Conservation (phyloP, 495 filamentous ascomycete genomes). For the Cladorrhinum samala region DNA sequence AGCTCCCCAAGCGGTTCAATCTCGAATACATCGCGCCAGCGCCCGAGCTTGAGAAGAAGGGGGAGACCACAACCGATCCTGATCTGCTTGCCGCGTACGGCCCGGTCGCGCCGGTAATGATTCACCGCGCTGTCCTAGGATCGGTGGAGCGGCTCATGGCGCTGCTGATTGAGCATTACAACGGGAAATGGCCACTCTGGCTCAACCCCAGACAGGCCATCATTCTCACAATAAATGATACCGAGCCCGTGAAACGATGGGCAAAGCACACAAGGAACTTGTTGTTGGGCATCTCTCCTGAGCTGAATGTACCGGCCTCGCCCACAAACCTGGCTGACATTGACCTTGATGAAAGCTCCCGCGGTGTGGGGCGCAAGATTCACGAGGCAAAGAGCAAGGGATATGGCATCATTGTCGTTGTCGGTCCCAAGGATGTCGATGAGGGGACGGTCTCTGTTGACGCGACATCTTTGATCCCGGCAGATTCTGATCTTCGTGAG, state of each 20-base stretch:
- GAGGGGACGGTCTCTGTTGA: slow-evolving; percentile 31
- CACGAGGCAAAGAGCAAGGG: slow-evolving; percentile 63
- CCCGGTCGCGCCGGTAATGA: slow-evolving; percentile 67
- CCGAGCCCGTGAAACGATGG: slow-evolving; percentile 50
- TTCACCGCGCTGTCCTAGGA: slow-evolving; percentile 84
- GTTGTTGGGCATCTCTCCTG: slow-evolving; percentile 38
- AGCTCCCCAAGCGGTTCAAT: slow-evolving; percentile 77
- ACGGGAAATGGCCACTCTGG: slow-evolving; percentile 87
- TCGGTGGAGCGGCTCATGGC: slow-evolving; percentile 85
- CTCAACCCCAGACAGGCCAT: slow-evolving; percentile 76
- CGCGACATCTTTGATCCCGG: slow-evolving; percentile 14
- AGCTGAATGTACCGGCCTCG: slow-evolving; percentile 31
- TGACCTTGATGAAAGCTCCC: slow-evolving; percentile 62
- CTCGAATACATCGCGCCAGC: slow-evolving; percentile 74
- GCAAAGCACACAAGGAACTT: slow-evolving; percentile 44
- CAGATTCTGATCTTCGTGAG: slow-evolving; percentile 3
- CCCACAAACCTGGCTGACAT: slow-evolving; percentile 52
- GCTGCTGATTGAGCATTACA: slow-evolving; percentile 76
- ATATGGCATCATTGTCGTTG: slow-evolving; percentile 68
- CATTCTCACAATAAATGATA: slow-evolving; percentile 69
- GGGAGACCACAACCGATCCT: slow-evolving; percentile 39
- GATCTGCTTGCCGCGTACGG: slow-evolving; percentile 41
- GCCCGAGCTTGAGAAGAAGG: slow-evolving; percentile 57
- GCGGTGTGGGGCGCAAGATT: slow-evolving; percentile 62
- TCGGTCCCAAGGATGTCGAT: slow-evolving; percentile 54